Evolutionary conservation across 2,329 filamentous ascomycete genomes (phyloP).

Genomic region (Aspergillus calidoustus): DNA sequence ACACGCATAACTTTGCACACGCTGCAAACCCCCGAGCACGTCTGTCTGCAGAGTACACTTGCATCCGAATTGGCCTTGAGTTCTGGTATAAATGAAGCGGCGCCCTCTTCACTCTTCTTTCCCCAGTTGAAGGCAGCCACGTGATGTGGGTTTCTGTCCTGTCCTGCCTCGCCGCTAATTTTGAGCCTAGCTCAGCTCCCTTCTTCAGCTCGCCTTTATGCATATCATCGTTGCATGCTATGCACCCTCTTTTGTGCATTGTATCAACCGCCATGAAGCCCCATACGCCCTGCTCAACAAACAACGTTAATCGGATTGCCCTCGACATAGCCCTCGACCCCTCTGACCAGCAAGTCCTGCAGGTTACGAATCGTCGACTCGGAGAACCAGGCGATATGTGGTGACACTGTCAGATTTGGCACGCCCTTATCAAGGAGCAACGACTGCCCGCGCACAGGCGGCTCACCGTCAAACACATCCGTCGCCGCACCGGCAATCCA

Average conservation of each 20-base stretch:
- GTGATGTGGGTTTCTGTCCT: neutral
- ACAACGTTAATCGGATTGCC: slow-evolving; percentile 7
- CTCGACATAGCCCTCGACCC: slow-evolving; percentile 6
- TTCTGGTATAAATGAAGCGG: neutral
- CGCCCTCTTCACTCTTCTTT: neutral
- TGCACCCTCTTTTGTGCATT: neutral
- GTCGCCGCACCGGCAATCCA: slow-evolving; percentile 54
- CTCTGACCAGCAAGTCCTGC: slow-evolving; percentile 23
- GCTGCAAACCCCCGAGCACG: neutral
- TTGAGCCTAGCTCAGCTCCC: neutral
- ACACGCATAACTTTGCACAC: neutral
- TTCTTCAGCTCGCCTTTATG: neutral
- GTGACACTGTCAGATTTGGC: slow-evolving; percentile 55
- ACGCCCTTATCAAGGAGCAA: slow-evolving; percentile 49
- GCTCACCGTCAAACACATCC: slow-evolving; percentile 52
- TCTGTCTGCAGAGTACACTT: neutral
- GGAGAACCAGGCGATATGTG: slow-evolving; percentile 60
- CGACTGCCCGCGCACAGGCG: slow-evolving; percentile 48
- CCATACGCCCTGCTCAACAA: neutral
- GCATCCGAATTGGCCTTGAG: neutral
- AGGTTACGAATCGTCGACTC: slow-evolving; percentile 54
- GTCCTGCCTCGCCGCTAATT: neutral
- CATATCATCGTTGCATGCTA: neutral
- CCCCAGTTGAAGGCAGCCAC: neutral
- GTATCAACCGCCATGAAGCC: neutral